Conservation (phyloP, 1,284 basidiomycete genomes). For the Ceratobasidium papillatum region DNA sequence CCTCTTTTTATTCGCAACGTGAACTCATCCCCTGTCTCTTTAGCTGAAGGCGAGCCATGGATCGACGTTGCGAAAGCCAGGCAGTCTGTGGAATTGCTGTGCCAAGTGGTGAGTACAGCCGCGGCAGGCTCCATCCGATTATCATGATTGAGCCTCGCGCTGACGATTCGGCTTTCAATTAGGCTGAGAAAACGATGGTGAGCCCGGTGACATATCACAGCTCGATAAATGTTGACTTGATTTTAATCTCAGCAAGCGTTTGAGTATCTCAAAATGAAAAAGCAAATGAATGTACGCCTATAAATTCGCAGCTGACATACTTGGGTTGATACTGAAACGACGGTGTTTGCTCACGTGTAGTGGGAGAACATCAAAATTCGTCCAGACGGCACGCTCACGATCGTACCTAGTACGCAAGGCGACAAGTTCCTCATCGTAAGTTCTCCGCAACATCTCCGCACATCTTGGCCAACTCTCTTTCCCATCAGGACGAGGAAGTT, state of each 20-base stretch:
- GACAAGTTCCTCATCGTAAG: slow-evolving; percentile 20
- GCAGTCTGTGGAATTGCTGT: slow-evolving; percentile 16
- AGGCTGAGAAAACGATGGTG: slow-evolving; percentile 8
- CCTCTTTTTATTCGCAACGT: neutral
- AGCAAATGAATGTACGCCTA: slow-evolving; percentile 26
- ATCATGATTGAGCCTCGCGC: neutral
- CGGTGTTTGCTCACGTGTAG: slow-evolving; percentile 1
- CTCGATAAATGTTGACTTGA: neutral
- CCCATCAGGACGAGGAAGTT: slow-evolving; percentile 5
- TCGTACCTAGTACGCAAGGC: slow-evolving; percentile 17
- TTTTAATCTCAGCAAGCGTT: slow-evolving; percentile 15
- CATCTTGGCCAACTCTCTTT: neutral
- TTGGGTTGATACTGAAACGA: slow-evolving; percentile 15
- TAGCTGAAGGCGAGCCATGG: slow-evolving; percentile 11
- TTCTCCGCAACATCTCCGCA: neutral
- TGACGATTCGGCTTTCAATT: neutral
- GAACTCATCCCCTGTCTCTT: neutral
- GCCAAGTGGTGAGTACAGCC: slow-evolving; percentile 23
- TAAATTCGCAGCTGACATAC: neutral
- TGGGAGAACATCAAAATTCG: slow-evolving; percentile 20
- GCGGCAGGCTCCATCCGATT: neutral
- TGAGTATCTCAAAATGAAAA: slow-evolving; percentile 6
- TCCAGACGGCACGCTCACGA: slow-evolving; percentile 1
- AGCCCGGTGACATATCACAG: neutral
- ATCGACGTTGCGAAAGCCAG: neutral